A percentile compares a stretch with the other conserved stretches of the same genome.
Evolutionary conservation across 106 monocot species (phyloP).

Genomic region (Dendrobium huoshanense): DNA sequence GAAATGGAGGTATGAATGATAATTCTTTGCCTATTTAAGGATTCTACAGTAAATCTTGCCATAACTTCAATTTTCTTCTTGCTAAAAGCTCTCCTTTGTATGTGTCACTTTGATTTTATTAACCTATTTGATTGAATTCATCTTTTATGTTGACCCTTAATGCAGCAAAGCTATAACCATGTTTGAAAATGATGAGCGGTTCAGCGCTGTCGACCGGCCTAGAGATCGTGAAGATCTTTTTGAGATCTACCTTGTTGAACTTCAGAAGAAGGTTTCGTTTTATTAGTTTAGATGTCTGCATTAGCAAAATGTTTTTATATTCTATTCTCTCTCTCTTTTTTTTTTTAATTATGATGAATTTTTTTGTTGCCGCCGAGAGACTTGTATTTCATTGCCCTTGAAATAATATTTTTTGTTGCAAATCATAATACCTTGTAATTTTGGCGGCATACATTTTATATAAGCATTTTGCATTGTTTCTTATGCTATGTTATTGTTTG

Average conservation of each 20-base stretch:
- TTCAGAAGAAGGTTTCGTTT: slow-evolving; percentile 80
- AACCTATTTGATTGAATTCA: background rate
- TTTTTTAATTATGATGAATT: background rate
- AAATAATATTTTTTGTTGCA: background rate
- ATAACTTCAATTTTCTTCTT: background rate
- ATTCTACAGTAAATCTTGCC: background rate
- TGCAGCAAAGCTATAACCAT: slow-evolving; percentile 84
- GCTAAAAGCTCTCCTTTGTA: background rate
- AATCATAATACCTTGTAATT: background rate
- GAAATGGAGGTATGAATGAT: slow-evolving; percentile 57
- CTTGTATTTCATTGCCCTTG: background rate
- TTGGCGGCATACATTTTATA: background rate
- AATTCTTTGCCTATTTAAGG: background rate
- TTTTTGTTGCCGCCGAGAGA: background rate
- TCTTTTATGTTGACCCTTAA: background rate
- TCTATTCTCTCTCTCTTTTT: background rate
- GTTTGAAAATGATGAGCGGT: slow-evolving; percentile 94
- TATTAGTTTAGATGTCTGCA: background rate
- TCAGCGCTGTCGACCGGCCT: slow-evolving; percentile 73
- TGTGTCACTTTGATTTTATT: background rate
- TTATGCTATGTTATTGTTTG: background rate
- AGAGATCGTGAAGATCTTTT: slow-evolving; percentile 93
- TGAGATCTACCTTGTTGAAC: slow-evolving; percentile 71
- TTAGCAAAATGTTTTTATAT: background rate
- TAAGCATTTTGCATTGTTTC: background rate